Percentiles rank a stretch among this genome's conserved stretches.
phyloP scores from a whole-genome alignment of 2,329 filamentous ascomycete species.

The Aureobasidium leucospermi region DNA sequence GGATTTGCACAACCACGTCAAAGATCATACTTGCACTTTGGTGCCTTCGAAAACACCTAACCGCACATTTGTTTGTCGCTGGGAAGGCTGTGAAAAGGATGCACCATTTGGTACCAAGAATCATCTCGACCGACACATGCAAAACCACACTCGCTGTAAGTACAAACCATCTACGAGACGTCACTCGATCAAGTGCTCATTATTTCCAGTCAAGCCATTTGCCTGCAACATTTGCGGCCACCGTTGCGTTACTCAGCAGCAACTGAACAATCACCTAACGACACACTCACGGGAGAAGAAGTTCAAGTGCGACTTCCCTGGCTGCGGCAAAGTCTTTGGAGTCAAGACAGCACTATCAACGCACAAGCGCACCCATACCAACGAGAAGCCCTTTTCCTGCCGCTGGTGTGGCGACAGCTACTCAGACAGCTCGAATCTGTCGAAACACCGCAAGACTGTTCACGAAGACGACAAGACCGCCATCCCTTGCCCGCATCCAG shows the following conservation, averaged over 20 bases:
- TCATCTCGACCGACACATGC: constrained; percentile 59
- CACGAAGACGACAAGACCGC: constrained; percentile 12
- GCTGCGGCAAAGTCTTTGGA: constrained; percentile 54
- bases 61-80: constrained; percentile 47
- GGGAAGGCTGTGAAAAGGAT: constrained; percentile 49
- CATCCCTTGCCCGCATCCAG: constrained; percentile 1
- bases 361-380: constrained; percentile 59
- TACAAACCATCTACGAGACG: background rate
- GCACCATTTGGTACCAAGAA: constrained; percentile 52
- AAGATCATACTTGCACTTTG: constrained; percentile 39
- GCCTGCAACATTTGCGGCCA: constrained; percentile 34
- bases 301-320: constrained; percentile 44
- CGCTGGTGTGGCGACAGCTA: constrained; percentile 28
- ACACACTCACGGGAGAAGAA: constrained; percentile 61
- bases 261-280: constrained; percentile 59
- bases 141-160: constrained; percentile 51
- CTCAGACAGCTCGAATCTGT: constrained; percentile 28
- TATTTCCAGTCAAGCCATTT: constrained; percentile 27
- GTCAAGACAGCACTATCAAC: constrained; percentile 64
- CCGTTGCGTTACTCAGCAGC: constrained; percentile 58
- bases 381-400: constrained; percentile 44
- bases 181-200: background rate
- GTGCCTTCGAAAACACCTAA: constrained; percentile 36
- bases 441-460: constrained; percentile 22
- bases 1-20: constrained; percentile 50